Conservation (phyloP, 495 filamentous ascomycete species). For the Trichoderma reesei region DNA sequence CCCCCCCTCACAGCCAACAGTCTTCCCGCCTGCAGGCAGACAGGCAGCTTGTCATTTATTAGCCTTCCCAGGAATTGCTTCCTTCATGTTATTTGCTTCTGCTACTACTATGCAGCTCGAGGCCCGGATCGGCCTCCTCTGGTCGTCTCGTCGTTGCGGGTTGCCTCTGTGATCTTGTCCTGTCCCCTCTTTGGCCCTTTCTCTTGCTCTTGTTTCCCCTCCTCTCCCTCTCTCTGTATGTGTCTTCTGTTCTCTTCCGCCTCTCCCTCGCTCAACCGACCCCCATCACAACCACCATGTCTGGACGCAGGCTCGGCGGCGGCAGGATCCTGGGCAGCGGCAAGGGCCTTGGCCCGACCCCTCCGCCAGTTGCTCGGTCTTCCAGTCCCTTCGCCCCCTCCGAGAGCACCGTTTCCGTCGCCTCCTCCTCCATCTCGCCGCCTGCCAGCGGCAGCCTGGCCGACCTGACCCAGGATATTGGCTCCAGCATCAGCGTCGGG, state of each 20-base stretch:
- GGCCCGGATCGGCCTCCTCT: conserved; percentile 4
- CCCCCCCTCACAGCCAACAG: background rate
- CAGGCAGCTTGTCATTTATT: no score
- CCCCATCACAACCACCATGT: conserved; percentile 45
- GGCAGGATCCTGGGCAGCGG: conserved; percentile 81
- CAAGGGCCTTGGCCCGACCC: conserved; percentile 54
- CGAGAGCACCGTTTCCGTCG: conserved; percentile 44
- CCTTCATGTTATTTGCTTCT: background rate
- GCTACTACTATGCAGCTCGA: conserved; percentile 3
- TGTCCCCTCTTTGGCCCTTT: no score
- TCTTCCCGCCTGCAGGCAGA: background rate
- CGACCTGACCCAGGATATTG: conserved; percentile 34
- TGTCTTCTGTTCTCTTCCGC: background rate
- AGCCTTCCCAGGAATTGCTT: background rate
- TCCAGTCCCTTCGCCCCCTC: conserved; percentile 38
- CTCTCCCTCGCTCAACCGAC: background rate
- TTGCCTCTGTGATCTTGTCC: background rate
- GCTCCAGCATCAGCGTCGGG: conserved; percentile 38
- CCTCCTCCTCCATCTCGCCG: conserved; percentile 26
- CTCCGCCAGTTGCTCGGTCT: conserved; percentile 24
- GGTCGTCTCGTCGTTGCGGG: conserved; percentile 10
- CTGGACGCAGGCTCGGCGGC: conserved; percentile 75
- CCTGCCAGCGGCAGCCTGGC: conserved; percentile 29
- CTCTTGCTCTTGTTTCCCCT: background rate
- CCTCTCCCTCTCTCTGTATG: background rate